A percentile compares a stretch with the other conserved stretches of the same genome.
These are phyloP conservation scores for Arctium minus DNA, from an alignment of 129 eudicot species.

Conservation along the genomic window DNA sequence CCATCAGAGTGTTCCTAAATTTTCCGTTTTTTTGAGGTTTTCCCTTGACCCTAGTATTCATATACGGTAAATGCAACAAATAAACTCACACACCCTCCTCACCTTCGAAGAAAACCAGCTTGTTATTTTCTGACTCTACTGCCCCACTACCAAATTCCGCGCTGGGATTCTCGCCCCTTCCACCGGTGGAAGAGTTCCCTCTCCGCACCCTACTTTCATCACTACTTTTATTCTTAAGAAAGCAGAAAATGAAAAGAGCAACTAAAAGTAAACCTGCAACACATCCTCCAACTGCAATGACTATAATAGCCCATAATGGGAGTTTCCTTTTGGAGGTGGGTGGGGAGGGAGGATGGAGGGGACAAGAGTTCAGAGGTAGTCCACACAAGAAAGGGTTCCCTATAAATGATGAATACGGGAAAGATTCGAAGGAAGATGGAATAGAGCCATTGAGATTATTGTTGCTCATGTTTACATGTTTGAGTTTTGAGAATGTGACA, in stretches of 20 bases:
- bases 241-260: constrained; percentile 33
- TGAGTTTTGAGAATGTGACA: constrained; percentile 35
- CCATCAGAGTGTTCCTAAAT: too few relatives aligned
- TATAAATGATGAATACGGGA: constrained; percentile 56
- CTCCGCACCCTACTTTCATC: constrained; percentile 27
- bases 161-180: constrained; percentile 51
- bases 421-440: constrained; percentile 45
- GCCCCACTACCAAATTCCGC: constrained; percentile 61
- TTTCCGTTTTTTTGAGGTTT: too few relatives aligned
- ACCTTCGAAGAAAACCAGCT: constrained; percentile 39
- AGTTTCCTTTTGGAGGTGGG: constrained; percentile 44
- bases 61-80: neutral
- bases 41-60: too few relatives aligned
- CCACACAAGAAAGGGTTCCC: constrained; percentile 72
- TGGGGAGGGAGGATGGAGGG: constrained; percentile 31
- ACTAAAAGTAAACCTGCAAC: constrained; percentile 31
- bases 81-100: constrained; percentile 29
- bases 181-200: constrained; percentile 43
- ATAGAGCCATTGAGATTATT: constrained; percentile 59
- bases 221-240: constrained; percentile 27
- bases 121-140: neutral
- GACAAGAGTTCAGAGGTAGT: constrained; percentile 52
- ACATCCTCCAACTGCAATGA: constrained; percentile 48
- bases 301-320: constrained; percentile 43
- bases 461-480: constrained; percentile 54